Percentiles rank a stretch among this genome's conserved stretches.
Evolutionary conservation across 2,329 filamentous ascomycete genomes (phyloP).

Genomic region (Epichloe typhina): DNA sequence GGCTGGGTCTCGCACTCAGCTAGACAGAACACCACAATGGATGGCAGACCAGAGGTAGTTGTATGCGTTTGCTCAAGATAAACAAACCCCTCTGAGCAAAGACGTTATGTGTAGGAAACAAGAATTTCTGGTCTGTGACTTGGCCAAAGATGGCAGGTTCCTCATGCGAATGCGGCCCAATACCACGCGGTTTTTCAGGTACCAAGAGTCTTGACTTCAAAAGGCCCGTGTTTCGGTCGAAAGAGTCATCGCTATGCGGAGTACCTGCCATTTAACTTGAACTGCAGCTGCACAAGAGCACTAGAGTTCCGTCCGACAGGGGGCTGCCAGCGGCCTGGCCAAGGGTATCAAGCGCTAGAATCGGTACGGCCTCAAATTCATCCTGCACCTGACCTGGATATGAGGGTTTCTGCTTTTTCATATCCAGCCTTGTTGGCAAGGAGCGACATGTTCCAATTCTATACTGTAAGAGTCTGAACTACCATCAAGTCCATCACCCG

Average conservation of each 20-base stretch:
- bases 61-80: not conserved
- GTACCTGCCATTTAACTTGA: not conserved
- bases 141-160: not conserved
- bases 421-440: no score
- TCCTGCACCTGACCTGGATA: no score
- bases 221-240: not conserved
- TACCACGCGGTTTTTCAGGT: constrained; percentile 3
- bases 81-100: not conserved
- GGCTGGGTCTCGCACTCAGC: not conserved
- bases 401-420: no score
- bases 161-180: constrained; percentile 4
- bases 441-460: no score
- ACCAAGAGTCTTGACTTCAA: not conserved
- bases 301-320: not conserved
- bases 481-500: no score
- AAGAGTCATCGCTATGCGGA: not conserved
- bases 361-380: no score
- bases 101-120: not conserved
- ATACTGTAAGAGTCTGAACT: no score
- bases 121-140: not conserved
- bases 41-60: not conserved
- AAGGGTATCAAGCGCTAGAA: no score
- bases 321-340: no score
- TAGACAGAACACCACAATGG: not conserved
- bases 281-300: not conserved